Evolutionary conservation across 805 yeast species (phyloP), one percentile per base, ranked within the genome.

Genomic region (Kuraishia capsulata): DNA sequence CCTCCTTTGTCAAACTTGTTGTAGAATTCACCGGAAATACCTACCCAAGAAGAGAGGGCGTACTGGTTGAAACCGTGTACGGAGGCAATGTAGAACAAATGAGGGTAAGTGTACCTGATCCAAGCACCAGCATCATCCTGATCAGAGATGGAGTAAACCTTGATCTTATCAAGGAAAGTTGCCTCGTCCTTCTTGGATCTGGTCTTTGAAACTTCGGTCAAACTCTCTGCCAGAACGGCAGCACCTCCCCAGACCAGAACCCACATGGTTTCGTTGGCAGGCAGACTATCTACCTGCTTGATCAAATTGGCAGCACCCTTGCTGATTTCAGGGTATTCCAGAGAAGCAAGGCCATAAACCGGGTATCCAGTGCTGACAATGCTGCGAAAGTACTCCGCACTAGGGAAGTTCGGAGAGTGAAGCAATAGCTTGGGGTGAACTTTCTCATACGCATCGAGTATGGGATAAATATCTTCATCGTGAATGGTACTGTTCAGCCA

Each of bases 51-150:
- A 4, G 54, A 24, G 16, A 39, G 38, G 6, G 52, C 49, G 38
- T 54, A 54, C 25, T 46, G 51, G 37, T 49, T 52, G 37, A 45
- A 52, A 2, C 52, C 54, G 30, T 46, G 51, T 17, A 50, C 23
- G 1, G 59, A 53, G 1, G 47, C 46, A 34, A 53, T 48, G 30
- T 51, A 52, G 24, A 39, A 41, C 11, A 53, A 21, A 13, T 29
- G 16, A 21, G 58, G 58, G 39, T 48, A 54, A 18, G 46, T 33
- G 28, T 21, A 30, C 38, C 59, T 42, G 20, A 54, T 50, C 58
- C 58, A 54, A 11, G 54, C 50, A n/a, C 58, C 57, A 5, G 52
- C 39, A 39, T 53, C 43, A 32, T 54, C 59, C 38, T 54, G 59
- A 34, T 54, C 59, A 2, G 58, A 53, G 26, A 54, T 54, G 4